Evolutionary conservation across 1,284 basidiomycete genomes (phyloP), one percentile per base, ranked within the genome.

Genomic region (Peniophora sp.): DNA sequence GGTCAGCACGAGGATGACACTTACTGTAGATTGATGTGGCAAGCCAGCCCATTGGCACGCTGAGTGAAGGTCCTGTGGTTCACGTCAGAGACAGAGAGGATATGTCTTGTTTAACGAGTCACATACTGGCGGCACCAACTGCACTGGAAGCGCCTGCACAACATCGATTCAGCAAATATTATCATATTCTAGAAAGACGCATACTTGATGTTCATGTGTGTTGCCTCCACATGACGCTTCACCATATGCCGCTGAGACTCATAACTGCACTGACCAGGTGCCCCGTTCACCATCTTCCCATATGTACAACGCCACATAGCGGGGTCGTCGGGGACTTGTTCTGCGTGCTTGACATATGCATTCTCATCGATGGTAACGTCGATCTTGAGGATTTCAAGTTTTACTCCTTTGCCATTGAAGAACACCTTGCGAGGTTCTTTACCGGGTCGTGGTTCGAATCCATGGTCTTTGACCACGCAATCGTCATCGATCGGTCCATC

Each of bases 181-280:
- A 41, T 47, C 52, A 24, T 37, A 54, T 47, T 49, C 47, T 47
- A 42, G 49, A 44, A 56, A 47, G 36, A 49, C 36, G 64, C 77
- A 54, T 54, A 80, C 83, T 78, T 81, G 58, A 77, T 73, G 49
- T 74, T 70, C 44, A 86, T 61, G 60, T 85, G 83, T 24, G 74
- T 77, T 12, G 76, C 78, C 62, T 82, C 75, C 50, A 86, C 71
- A 61, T 86, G 83, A 24, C 83, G 72, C 60, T 83, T 83, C 52
- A 85, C 78, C 36, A 83, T 69, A 61, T 84, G 83, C 60, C 81
- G 82, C 59, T 82, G 81, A 18, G 74, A 73, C 23, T 60, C 63
- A 56, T 83, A 85, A 14, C 67, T 64, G 59, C 83, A 85, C 37
- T 54, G 61, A 42, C 52, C 51, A 6, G 41, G 39, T 24, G 24